Base-by-base conservation (phyloP, 2,329 filamentous ascomycete genomes). In the Pyrenophora teres region DNA sequence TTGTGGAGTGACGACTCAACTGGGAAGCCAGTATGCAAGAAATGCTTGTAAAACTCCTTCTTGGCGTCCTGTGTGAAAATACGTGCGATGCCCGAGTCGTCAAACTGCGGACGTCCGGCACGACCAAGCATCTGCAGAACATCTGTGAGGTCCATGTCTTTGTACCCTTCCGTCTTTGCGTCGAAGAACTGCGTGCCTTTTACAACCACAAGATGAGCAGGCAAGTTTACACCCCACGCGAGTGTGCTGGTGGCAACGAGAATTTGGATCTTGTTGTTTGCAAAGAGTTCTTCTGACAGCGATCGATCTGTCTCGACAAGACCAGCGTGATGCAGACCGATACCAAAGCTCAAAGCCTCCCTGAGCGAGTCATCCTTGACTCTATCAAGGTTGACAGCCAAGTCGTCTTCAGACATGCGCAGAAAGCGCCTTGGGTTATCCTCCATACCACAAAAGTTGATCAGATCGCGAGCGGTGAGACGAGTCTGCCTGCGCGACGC, bases 21-120 rank as follows among this genome's bases (percentile, higher is more conserved):
- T 0, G 94, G 95, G 72, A 99, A 99, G 1, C 94, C 95, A 0
- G 93, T 97, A 70, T 99, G 94, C 47, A 99, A 77, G 77, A 99
- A 99, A 76, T 99, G 94, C 78, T 99, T 99, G 78, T 99, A 99
- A 74, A 99, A 99, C 53, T 95, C 91, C 76, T 99, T 99, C 80
- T 97, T 99, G 2, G 93, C 81, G 66, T 97, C 92, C 67, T 99
- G 92, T 0, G 94, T 99, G 70, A 99, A 96, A 69, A 99, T 99
- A 25, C 93, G 87, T 8, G 94, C 95, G 50, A 99, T 95, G 60
- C 95, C 94, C 0, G 92, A 96, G 46, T 87, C 89, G 74, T 99
- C 94, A 71, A 99, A 99, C 70, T 99, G 94, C 3, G 94, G 94
- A 57, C 94, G 89, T 13, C 94, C 94, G 10, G 94, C 94, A 75